Conservation (phyloP, 2,329 filamentous ascomycete species). For the Neofusicoccum kwambonambiense region DNA sequence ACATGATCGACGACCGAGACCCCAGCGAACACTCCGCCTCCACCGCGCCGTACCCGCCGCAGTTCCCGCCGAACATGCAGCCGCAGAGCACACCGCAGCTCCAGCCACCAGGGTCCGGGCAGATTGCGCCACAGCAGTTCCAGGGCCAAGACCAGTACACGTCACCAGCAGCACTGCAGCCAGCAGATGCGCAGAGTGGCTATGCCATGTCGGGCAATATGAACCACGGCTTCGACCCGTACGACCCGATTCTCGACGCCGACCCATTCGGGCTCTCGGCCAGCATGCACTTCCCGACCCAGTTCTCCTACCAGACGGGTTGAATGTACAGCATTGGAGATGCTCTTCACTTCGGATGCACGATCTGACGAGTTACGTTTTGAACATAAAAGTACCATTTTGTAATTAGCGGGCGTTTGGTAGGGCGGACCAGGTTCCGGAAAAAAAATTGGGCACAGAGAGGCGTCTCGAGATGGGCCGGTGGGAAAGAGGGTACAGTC, state of each 20-base stretch:
- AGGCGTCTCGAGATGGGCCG: conserved; percentile 8
- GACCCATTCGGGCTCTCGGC: conserved; percentile 92
- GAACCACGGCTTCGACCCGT: conserved; percentile 63
- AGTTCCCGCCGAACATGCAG: conserved; percentile 49
- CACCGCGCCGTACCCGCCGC: conserved; percentile 63
- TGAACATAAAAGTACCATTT: conserved; percentile 3
- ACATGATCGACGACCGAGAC: conserved; percentile 82
- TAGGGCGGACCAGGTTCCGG: background rate
- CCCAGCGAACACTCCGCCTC: conserved; percentile 65
- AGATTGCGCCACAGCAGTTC: conserved; percentile 27
- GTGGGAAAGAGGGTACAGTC: background rate
- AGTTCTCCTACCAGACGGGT: conserved; percentile 65
- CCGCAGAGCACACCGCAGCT: conserved; percentile 38
- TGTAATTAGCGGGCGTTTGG: conserved; percentile 16
- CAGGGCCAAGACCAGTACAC: conserved; percentile 28
- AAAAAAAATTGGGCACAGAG: conserved; percentile 2
- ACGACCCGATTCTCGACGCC: conserved; percentile 85
- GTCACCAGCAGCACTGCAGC: conserved; percentile 32
- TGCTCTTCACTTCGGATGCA: conserved; percentile 8
- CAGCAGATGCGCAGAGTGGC: conserved; percentile 30
- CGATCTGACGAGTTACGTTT: conserved; percentile 13
- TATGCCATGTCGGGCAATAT: conserved; percentile 43
- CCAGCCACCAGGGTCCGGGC: conserved; percentile 28
- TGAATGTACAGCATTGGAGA: conserved; percentile 26
- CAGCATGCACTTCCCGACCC: conserved; percentile 91